Evolutionary conservation across 306 rosid genomes (phyloP).

Genomic region (Medicago truncatula): DNA sequence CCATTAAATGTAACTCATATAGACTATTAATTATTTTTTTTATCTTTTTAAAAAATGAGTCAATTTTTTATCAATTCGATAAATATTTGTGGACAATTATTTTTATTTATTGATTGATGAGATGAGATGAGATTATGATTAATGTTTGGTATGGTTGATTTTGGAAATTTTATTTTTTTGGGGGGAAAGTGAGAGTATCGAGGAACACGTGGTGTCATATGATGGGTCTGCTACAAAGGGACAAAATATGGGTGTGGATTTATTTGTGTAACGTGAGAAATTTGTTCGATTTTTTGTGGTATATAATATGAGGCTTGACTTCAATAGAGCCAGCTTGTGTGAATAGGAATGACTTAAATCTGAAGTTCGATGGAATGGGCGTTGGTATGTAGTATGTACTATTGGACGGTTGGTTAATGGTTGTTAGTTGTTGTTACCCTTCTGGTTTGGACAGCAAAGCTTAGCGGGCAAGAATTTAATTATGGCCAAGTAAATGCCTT

Average conservation of each 20-base stretch:
- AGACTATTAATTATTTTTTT: too few relatives aligned
- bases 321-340: neutral
- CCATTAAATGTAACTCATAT: too few relatives aligned
- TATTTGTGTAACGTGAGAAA: constrained; percentile 39
- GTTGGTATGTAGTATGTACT: neutral
- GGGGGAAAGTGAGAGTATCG: constrained; percentile 33
- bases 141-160: constrained; percentile 16
- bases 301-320: constrained; percentile 25
- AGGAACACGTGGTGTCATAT: constrained; percentile 47
- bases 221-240: constrained; percentile 36
- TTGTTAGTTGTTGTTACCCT: neutral
- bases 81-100: too few relatives aligned
- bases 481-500: neutral
- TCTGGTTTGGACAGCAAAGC: neutral
- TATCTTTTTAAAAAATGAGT: too few relatives aligned
- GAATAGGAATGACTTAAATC: constrained; percentile 26
- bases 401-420: neutral
- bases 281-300: constrained; percentile 37
- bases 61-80: too few relatives aligned
- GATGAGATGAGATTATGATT: too few relatives aligned
- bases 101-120: too few relatives aligned
- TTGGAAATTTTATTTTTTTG: neutral
- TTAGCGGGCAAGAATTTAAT: neutral
- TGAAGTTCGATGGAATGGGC: constrained; percentile 19
- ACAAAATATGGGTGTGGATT: constrained; percentile 44